Conservation (phyloP, 148 eudicot genomes). For the Bassia scoparia region DNA sequence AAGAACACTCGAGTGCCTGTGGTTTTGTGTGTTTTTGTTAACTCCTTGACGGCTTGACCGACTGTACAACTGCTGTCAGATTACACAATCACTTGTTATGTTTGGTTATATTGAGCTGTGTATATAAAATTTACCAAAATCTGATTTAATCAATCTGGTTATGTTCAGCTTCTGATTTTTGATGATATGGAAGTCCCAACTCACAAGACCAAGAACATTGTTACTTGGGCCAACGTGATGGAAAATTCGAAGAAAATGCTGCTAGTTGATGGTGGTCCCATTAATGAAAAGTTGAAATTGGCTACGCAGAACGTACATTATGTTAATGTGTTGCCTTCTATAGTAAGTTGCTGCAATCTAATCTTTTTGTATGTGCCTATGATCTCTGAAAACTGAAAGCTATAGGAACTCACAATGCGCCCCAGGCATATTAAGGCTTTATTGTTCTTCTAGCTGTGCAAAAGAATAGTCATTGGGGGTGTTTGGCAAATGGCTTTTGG, state of each 20-base stretch:
- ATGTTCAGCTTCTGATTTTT: constrained; percentile 70
- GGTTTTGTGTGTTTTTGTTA: too few species aligned
- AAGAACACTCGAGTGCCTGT: too few species aligned
- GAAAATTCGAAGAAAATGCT: constrained; percentile 70
- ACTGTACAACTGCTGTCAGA: too few species aligned
- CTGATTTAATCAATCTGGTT: not conserved
- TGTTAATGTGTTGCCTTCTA: constrained; percentile 75
- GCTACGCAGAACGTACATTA: constrained; percentile 82
- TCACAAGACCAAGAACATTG: constrained; percentile 93
- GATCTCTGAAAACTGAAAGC: not conserved
- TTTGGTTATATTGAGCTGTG: not conserved
- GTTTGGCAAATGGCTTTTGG: too few species aligned
- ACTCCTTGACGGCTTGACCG: too few species aligned
- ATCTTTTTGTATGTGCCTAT: not conserved
- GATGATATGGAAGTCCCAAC: constrained; percentile 75
- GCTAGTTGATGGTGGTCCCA: constrained; percentile 77
- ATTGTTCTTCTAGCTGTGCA: not conserved
- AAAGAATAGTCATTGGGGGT: too few species aligned
- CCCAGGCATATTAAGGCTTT: too few species aligned
- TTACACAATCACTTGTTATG: too few species aligned
- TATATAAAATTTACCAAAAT: not conserved
- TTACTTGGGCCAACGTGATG: constrained; percentile 65
- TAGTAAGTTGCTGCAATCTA: constrained; percentile 55
- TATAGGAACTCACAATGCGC: not conserved
- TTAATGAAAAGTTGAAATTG: constrained; percentile 68